A percentile compares a stretch with the other conserved stretches of the same genome.
phyloP scores from a whole-genome alignment of 768 basidiomycete genomes.

The Mrakia frigida region DNA sequence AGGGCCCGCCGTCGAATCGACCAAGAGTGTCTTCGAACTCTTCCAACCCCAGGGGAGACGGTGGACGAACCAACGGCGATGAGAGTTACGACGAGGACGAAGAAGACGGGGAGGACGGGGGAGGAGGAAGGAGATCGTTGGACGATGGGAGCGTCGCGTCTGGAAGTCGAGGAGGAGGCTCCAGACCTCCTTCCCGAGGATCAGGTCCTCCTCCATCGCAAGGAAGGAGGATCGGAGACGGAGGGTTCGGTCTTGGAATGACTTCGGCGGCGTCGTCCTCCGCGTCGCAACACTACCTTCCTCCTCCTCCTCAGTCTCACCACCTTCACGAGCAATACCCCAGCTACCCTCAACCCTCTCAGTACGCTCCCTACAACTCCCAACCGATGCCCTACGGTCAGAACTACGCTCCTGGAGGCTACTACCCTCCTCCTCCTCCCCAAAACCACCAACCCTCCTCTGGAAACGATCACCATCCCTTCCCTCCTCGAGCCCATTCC shows the following conservation, averaged over 20 bases:
- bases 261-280: neutral
- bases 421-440: neutral
- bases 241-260: conserved; percentile 4
- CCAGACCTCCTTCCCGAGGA: neutral
- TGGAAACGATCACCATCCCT: neutral
- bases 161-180: neutral
- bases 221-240: conserved; percentile 4
- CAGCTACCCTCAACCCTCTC: neutral
- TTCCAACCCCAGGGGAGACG: too few species aligned
- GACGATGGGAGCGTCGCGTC: neutral
- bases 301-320: neutral
- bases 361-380: neutral
- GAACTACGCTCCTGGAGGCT: neutral
- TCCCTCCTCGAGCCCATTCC: neutral
- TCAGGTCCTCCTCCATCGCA: neutral
- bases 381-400: neutral
- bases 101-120: neutral
- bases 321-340: neutral
- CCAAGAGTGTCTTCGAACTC: neutral
- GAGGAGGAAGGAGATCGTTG: neutral
- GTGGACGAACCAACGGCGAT: neutral
- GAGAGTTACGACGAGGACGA: conserved; percentile 10
- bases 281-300: neutral
- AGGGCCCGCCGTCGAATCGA: neutral
- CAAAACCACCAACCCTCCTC: neutral